phyloP scores from a whole-genome alignment of 2,329 filamentous ascomycete genomes.

The Hawksworthiomyces lignivorus region DNA sequence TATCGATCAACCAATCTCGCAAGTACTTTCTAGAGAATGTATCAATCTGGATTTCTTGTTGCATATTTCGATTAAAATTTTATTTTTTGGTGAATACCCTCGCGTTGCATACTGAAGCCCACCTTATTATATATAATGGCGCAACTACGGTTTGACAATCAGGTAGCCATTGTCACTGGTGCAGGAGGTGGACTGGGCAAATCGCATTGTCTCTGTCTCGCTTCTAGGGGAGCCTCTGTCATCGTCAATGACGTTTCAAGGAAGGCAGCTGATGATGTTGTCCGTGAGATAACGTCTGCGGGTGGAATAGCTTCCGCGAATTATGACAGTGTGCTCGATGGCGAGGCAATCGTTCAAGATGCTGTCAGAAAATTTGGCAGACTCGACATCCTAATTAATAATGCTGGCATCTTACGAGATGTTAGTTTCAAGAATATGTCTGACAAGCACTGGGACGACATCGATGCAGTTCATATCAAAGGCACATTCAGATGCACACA shows the following conservation, averaged over 20 bases:
- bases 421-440: conserved; percentile 98
- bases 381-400: conserved; percentile 94
- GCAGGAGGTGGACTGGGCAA: conserved; percentile 76
- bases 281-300: conserved; percentile 73
- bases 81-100: no score
- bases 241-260: conserved; percentile 94
- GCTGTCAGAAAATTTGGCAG: conserved; percentile 75
- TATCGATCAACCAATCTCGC: no score
- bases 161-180: conserved; percentile 83
- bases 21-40: no score
- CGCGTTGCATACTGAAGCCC: conserved; percentile 1
- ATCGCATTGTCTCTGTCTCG: conserved; percentile 84
- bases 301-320: conserved; percentile 96
- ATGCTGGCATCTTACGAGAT: conserved; percentile 91
- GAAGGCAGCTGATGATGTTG: conserved; percentile 74
- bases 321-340: conserved; percentile 91
- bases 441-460: conserved; percentile 92
- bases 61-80: no score
- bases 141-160: conserved; percentile 74
- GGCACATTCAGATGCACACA: conserved; percentile 93
- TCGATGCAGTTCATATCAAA: conserved; percentile 85
- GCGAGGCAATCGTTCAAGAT: conserved; percentile 88
- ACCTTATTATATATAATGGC: conserved; percentile 40
- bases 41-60: no score
- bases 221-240: conserved; percentile 62